Conservation (phyloP, 305 asterid genomes). For the Rubia tinctorum region DNA sequence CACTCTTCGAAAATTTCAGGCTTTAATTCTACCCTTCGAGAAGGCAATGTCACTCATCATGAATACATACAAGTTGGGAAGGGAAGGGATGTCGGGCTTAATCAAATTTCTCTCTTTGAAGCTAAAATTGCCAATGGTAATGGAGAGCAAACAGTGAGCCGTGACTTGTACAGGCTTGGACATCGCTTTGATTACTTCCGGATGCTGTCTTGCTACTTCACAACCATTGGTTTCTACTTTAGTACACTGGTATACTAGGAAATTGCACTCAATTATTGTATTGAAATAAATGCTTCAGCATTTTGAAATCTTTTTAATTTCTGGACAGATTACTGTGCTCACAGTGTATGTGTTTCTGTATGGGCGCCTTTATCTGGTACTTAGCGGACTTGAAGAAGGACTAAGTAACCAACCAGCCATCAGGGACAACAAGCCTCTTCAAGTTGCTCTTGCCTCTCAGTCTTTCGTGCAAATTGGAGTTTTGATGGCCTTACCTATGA, state of each 20-base stretch:
- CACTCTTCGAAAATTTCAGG: slow-evolving; percentile 37
- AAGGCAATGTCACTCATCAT: slow-evolving; percentile 96
- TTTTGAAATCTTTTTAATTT: slow-evolving; percentile 24
- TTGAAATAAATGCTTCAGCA: slow-evolving; percentile 5
- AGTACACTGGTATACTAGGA: slow-evolving; percentile 72
- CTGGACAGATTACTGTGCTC: slow-evolving; percentile 82
- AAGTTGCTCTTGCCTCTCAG: slow-evolving; percentile 89
- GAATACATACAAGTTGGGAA: slow-evolving; percentile 98
- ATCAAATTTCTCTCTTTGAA: slow-evolving; percentile 91
- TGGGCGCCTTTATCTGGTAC: slow-evolving; percentile 92
- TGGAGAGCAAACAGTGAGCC: slow-evolving; percentile 95
- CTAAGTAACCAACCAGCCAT: slow-evolving; percentile 54
- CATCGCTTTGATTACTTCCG: slow-evolving; percentile 96
- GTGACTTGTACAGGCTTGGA: slow-evolving; percentile 91
- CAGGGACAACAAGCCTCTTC: slow-evolving; percentile 63
- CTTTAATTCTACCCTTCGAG: slow-evolving; percentile 93
- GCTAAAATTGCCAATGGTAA: slow-evolving; percentile 96
- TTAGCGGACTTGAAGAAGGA: slow-evolving; percentile 90
- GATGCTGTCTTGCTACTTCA: slow-evolving; percentile 88
- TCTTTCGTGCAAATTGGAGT: slow-evolving; percentile 90
- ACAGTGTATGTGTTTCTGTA: slow-evolving; percentile 88
- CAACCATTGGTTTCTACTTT: slow-evolving; percentile 90
- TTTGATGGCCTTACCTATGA: slow-evolving; percentile 94
- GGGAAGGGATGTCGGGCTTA: slow-evolving; percentile 97
- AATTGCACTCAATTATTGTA: not conserved